Evolutionary conservation across 768 basidiomycete species (phyloP), one percentile per base, ranked within the genome.

Genomic region (Trametes villosa): DNA sequence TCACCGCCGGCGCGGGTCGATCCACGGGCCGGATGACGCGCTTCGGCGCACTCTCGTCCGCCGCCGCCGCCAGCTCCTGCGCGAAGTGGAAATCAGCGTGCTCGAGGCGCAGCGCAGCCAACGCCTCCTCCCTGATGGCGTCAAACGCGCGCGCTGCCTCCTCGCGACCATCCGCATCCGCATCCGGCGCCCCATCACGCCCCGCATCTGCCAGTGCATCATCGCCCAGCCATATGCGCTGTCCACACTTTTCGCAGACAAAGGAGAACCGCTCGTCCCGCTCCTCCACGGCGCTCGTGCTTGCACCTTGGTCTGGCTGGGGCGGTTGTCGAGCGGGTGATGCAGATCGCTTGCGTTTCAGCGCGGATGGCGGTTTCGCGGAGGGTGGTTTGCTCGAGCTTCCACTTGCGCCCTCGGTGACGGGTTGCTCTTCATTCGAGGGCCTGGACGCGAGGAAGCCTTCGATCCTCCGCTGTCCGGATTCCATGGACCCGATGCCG

Each of bases 51-150:
- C 58, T 63, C 33, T 65, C 68, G 47, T 70, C 71, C 51, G 74
- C 59, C 53, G 79, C 76, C 26, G 80, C 80, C 22, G 87, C 82
- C 51, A 98, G 70, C 56, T 92, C 89, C 67, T 87, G 80, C 1
- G 96, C 95, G 66, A 94, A 86, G 72, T 98, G 96, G 72, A 86
- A 97, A 74, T 97, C 96, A 34, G 85, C 81, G 67, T 98, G 96
- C 69, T 97, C 96, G 72, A 82, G 65, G 54, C 78, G 79, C 56
- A 84, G 69, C 60, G 73, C 73, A 7, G 72, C 76, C 36, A 88
- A 66, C 20, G 77, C 66, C 68, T 69, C 57, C 74, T 70, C 61
- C 64, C 67, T 63, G 49, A 73, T 67, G 63, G 62, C 41, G 69
- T 71, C 68, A 69, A 69, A 31, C 17, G 47, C 41, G 27, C 15